Base-by-base conservation (phyloP, 2,329 filamentous ascomycete species). In the Fusarium sp. region DNA sequence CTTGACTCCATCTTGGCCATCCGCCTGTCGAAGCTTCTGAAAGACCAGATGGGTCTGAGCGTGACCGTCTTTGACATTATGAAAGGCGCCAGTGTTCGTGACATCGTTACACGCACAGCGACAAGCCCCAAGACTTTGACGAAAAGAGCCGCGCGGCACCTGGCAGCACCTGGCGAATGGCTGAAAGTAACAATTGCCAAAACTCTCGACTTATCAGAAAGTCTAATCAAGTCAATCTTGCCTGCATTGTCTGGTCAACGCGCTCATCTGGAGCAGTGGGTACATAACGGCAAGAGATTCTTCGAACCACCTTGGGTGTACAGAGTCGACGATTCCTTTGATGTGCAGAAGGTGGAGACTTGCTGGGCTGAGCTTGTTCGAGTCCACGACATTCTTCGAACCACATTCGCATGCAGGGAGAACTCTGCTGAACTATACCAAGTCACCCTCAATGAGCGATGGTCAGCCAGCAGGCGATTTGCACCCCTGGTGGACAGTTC, bases 1-100 rank as follows among this genome's bases (percentile, higher is more conserved):
- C 45, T 67, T 5, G 64, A 67, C 24, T 67, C 64, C 0, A 68
- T 68, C 8, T 35, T 51, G 11, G 64, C 64, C 4, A 67, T 67
- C 11, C 58, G 64, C 0, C n/a, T 67, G 6, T 68, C 58, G 6
- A 67, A 64, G 26, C 44, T 67, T 7, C 5, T 68, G 7, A 68
- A 26, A 13, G 48, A 65, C 14, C 24, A 37, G 11, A 10, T 68
- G 6, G 26, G 63, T 3, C 10, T 67, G 1, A 20, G 5, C 9
- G 39, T 50, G 2, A 53, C 47, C 5, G 62, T 66, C 3, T 49
- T 66, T 8, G 56, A 67, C 17, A 63, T 66, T n/a, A 67, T 66
- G 46, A 66, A 57, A 5, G 64, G 64, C 0, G 40, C 48, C 0
- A 68, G 35, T 13, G 26, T 59, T 13, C 14, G 19, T 2, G 52